Base-by-base conservation (phyloP, 2,329 filamentous ascomycete species). In the Rutstroemia sp. region DNA sequence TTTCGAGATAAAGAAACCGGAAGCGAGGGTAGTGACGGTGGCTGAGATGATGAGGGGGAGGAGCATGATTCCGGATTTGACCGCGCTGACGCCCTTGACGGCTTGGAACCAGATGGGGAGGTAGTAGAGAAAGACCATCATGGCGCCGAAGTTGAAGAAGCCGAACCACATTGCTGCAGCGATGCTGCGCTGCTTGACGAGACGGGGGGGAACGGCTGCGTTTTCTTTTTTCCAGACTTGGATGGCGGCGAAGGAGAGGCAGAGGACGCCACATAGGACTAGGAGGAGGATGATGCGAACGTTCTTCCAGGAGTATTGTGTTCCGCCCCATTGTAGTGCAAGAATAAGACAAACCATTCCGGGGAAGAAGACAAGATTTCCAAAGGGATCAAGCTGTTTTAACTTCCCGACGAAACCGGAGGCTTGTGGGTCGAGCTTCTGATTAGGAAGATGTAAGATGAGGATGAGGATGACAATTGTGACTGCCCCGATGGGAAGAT, bases 291-390 rank as follows among this genome's bases (percentile, higher is more conserved):
- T 68, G 48, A 76, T 69, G 9, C 62, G 54, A 37, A 66, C 66
- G 0, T 67, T 70, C 54, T 70, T 68, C 75, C 75, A 78, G 19
- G 69, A 56, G 51, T 76, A 67, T 1, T 68, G 69, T 9, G 67
- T 63, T 9, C 75, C 75, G 52, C 73, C 75, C 62, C 73, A 77
- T 62, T 76, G 73, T 2, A 77, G 66, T 38, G 73, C 75, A 3
- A 77, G 67, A 37, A 77, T 67, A 59, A 73, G 68, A 62, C 65
- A 62, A 27, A 56, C 23, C 8, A 56, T 64, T 64, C 68, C 62
- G 63, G 68, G 68, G 70, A 78, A 72, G 51, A 78, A 66, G 37
- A 78, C 58, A 16, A 69, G 57, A n/a, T 71, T 69, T 2, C 75
- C 76, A 9, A 73, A 37, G 2, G 72, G 68, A 56, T 78, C 76